phyloP scores from a whole-genome alignment of 495 filamentous ascomycete species.

The Parathielavia hyrcaniae region DNA sequence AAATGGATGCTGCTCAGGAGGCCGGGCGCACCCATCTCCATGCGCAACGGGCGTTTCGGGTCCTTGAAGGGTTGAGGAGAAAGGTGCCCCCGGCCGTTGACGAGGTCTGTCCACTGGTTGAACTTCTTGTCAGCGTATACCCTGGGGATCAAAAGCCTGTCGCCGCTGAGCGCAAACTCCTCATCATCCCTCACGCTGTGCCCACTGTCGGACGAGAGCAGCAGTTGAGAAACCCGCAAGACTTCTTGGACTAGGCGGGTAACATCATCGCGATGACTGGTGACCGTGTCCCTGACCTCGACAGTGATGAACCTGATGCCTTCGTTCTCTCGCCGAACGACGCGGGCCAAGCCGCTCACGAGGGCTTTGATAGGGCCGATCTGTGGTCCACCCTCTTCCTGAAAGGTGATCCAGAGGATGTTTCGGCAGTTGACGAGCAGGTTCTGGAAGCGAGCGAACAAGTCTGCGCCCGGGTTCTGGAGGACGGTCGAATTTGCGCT shows the following conservation, averaged over 20 bases:
- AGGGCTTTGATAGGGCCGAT: neutral
- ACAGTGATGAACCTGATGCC: neutral
- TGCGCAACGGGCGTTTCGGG: neutral
- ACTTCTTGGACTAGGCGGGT: neutral
- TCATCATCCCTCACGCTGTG: neutral
- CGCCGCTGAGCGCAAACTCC: neutral
- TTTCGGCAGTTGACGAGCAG: conserved; percentile 12
- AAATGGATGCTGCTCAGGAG: conserved; percentile 24
- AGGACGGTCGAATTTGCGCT: conserved; percentile 6
- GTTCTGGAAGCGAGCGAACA: conserved; percentile 13
- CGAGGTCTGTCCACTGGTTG: neutral
- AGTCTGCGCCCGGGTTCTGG: neutral
- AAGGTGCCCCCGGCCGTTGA: neutral
- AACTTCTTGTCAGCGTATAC: neutral
- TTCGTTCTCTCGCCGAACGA: conserved; percentile 2
- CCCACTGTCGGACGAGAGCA: neutral
- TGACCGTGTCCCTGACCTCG: neutral
- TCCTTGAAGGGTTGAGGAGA: neutral
- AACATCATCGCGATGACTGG: neutral
- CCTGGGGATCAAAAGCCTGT: neutral
- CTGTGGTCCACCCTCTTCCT: neutral
- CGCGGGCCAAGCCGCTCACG: neutral
- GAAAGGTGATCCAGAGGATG: conserved; percentile 20
- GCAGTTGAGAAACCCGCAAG: neutral
- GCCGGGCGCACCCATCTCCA: conserved; percentile 11